A percentile compares a stretch with the other conserved stretches of the same genome.
phyloP scores from a whole-genome alignment of 306 rosid genomes.

The Betula pendula region DNA sequence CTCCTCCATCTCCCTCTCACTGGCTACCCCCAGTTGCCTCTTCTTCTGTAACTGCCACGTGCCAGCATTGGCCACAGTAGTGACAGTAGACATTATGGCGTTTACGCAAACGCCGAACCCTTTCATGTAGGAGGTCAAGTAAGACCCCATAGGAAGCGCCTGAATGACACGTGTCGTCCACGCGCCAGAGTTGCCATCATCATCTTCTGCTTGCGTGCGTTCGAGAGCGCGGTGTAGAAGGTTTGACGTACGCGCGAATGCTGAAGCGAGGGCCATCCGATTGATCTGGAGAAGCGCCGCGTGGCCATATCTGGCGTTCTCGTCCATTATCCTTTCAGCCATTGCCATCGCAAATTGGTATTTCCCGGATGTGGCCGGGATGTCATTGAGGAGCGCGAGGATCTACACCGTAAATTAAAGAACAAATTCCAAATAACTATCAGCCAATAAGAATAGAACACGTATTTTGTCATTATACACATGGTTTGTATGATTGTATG shows the following conservation, averaged over 20 bases:
- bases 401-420: conserved; percentile 19
- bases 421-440: not conserved
- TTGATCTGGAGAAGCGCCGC: conserved; percentile 32
- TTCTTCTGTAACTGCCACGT: not conserved
- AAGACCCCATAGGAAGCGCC: conserved; percentile 31
- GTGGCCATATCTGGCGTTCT: conserved; percentile 33
- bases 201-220: not conserved
- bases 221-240: conserved; percentile 23
- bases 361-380: conserved; percentile 42
- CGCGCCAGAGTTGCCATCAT: not conserved
- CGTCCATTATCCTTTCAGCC: conserved; percentile 45
- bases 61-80: conserved; percentile 18
- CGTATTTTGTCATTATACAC: not conserved
- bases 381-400: conserved; percentile 34
- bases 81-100: conserved; percentile 17
- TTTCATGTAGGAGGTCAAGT: conserved; percentile 32
- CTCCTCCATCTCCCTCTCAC: conserved; percentile 12
- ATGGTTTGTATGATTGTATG: not conserved
- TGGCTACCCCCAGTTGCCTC: not conserved
- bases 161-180: conserved; percentile 27
- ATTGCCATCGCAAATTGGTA: conserved; percentile 47
- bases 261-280: conserved; percentile 31
- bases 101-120: conserved; percentile 22
- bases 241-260: conserved; percentile 35
- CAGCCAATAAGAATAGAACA: not conserved